Base-by-base conservation (phyloP, 2,329 filamentous ascomycete species). In the Colletotrichum ledebouriae region DNA sequence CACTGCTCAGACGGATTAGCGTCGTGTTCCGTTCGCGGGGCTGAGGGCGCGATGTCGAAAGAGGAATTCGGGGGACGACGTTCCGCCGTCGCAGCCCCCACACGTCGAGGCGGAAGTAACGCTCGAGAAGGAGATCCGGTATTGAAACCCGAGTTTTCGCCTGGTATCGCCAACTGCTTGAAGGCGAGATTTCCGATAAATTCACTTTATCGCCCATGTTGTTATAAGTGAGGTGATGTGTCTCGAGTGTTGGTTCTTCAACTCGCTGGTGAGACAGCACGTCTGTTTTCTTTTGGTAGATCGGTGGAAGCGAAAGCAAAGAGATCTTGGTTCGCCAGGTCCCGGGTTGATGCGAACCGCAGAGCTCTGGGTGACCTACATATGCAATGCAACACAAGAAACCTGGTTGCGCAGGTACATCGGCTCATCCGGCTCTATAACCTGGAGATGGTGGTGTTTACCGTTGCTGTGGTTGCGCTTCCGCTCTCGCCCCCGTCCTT, bases 61-160 rank as follows among this genome's bases (percentile, higher is more conserved):
- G 61, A 49, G 66, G 66, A 22, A 42, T 50, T 63, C 66, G 66
- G 66, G 53, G 61, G 34, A 37, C 49, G 10, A 66, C 25, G 55
- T n/a, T 69, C 66, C 66, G 66, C 56, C 61, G 49, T 57, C 50
- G n/a, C 61, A 65, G 61, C 29, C 56, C 66, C 61, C 53, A 56
- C 50, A 44, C 12, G 47, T 37, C 10, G 42, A 66, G 42, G 55
- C 56, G 66, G 55, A 66, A 6, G n/a, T 7, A 34, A 39, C 34
- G 34, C 61, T 42, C 42, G 42, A 41, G 56, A 47, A 42, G 34
- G 10, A 33, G 37, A n/a, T 9, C 34, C 41, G 17, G 9, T 3
- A 29, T 42, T 3, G n/a, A 17, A 5, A n/a, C 13, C 13, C 29
- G 6, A 22, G 25, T 7, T 47, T 34, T 20, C 1, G 6, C 1